A percentile compares a stretch with the other conserved stretches of the same genome.
These are phyloP conservation scores for Steccherinum ochraceum DNA, from an alignment of 768 basidiomycete species.

Conservation along the genomic window DNA sequence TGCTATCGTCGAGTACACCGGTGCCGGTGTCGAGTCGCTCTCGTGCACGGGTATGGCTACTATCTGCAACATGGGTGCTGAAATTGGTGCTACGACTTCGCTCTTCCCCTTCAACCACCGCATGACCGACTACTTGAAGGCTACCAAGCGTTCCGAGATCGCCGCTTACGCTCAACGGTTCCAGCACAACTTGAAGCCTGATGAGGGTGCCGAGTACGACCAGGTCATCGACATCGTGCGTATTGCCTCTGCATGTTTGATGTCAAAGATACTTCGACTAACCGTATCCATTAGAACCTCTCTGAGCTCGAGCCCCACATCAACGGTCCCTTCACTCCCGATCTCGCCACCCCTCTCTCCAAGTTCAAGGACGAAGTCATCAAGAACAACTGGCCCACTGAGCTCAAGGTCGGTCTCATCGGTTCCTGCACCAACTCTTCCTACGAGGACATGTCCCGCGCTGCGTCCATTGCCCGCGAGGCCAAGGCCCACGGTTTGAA, in stretches of 20 bases:
- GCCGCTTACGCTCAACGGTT: slow-evolving; percentile 86
- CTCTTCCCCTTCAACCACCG: slow-evolving; percentile 98
- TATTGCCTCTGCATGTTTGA: too few relatives aligned
- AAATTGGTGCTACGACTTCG: slow-evolving; percentile 98
- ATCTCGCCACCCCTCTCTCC: slow-evolving; percentile 97
- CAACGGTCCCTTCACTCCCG: slow-evolving; percentile 99
- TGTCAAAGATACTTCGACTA: background rate
- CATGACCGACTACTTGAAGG: slow-evolving; percentile 89
- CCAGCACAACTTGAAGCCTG: slow-evolving; percentile 84
- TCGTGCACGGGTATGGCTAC: slow-evolving; percentile 99
- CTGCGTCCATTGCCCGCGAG: slow-evolving; percentile 88
- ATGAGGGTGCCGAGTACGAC: slow-evolving; percentile 89
- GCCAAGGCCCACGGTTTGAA: slow-evolving; percentile 82
- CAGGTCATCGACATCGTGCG: slow-evolving; percentile 85
- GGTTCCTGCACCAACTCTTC: slow-evolving; percentile 99
- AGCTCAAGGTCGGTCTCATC: slow-evolving; percentile 96
- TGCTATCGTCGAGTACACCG: slow-evolving; percentile 96
- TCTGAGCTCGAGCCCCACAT: slow-evolving; percentile 98
- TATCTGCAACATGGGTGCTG: slow-evolving; percentile 99
- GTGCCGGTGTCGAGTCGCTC: slow-evolving; percentile 90
- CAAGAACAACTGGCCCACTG: slow-evolving; percentile 94
- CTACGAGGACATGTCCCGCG: slow-evolving; percentile 99
- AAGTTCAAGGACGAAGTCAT: slow-evolving; percentile 89
- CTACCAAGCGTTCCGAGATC: slow-evolving; percentile 88
- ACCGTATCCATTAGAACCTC: slow-evolving; percentile 55